Evolutionary conservation across 2,329 filamentous ascomycete genomes (phyloP).

Genomic region (Fusarium nygamai): DNA sequence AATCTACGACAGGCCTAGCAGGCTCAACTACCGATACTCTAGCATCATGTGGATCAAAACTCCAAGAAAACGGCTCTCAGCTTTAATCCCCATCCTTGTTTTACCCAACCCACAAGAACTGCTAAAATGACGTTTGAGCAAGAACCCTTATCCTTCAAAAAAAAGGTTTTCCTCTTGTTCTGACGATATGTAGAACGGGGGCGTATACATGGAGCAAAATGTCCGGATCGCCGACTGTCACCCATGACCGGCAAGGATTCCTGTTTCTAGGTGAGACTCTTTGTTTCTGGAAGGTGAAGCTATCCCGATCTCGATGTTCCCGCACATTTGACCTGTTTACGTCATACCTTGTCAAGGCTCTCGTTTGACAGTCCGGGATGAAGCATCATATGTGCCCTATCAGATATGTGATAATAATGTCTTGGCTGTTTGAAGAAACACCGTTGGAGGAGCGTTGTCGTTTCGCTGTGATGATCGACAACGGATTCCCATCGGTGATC

Average conservation of each 20-base stretch:
- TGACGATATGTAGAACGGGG: background rate
- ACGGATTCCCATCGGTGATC: constrained; percentile 6
- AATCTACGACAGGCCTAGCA: background rate
- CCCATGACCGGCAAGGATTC: constrained; percentile 1
- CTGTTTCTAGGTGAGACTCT: background rate
- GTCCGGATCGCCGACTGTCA: constrained; percentile 9
- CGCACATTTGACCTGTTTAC: constrained; percentile 5
- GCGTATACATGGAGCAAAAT: constrained; percentile 23
- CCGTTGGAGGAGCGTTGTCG: background rate
- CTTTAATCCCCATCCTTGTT: background rate
- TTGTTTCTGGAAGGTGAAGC: constrained; percentile 12
- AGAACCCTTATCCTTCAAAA: constrained; percentile 1
- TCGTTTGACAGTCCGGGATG: constrained; percentile 6
- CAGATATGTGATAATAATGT: background rate
- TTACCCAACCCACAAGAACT: background rate
- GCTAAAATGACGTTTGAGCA: constrained; percentile 26
- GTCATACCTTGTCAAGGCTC: constrained; percentile 25
- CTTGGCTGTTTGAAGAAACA: background rate
- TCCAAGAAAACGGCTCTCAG: background rate
- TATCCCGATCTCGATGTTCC: constrained; percentile 27
- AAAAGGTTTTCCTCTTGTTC: background rate
- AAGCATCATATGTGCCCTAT: constrained; percentile 16
- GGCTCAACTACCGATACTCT: background rate
- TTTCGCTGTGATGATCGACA: constrained; percentile 7
- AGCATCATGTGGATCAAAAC: constrained; percentile 11